Base-by-base conservation (phyloP, 768 basidiomycete species). In the Leccinum rimulosum region DNA sequence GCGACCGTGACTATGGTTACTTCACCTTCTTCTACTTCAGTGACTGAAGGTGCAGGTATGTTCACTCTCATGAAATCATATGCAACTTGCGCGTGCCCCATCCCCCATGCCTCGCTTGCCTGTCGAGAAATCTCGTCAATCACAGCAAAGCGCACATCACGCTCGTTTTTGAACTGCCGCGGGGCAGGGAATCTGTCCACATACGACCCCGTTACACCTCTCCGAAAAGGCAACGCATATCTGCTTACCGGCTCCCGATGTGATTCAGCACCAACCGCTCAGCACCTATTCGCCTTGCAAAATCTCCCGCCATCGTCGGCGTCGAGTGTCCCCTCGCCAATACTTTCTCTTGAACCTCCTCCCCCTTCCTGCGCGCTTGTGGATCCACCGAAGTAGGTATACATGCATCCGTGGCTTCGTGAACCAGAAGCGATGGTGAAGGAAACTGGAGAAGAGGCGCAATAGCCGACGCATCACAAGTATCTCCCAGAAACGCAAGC, bases 401-500 rank as follows among this genome's bases (percentile, higher is more conserved):
- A 62, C 80, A 81, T 0, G 87, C 85, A 66, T 94, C 91, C 2
- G 90, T 93, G 1, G 87, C 84, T 73, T 95, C 93, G 70, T 95
- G 93, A n/a, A 94, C 77, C 19, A 94, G 79, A n/a, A 94, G 77
- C 30, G 86, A 83, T 25, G 82, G 79, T 4, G 80, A 68, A 50
- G 83, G 77, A 28, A 73, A 68, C 49, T 64, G 64, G 70, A 82
- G 82, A 25, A 91, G 79, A 10, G 84, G 83, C n/a, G 80, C 72
- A 52, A 90, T 81, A 1, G 76, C 66, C 28, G 81, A 79, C 0
- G 86, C 80, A 66, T 93, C 86, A 61, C 74, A 83, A 1, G 90
- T 92, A 68, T 94, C 91, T 0, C 93, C 93, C 5, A 93, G 78
- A 50, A 93, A 80, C 27, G 87, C 87, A 45, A 95, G 70, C 67